Evolutionary conservation across 345 rosid genomes (phyloP), one percentile per base, ranked within the genome.

Genomic region (Salix udensis): DNA sequence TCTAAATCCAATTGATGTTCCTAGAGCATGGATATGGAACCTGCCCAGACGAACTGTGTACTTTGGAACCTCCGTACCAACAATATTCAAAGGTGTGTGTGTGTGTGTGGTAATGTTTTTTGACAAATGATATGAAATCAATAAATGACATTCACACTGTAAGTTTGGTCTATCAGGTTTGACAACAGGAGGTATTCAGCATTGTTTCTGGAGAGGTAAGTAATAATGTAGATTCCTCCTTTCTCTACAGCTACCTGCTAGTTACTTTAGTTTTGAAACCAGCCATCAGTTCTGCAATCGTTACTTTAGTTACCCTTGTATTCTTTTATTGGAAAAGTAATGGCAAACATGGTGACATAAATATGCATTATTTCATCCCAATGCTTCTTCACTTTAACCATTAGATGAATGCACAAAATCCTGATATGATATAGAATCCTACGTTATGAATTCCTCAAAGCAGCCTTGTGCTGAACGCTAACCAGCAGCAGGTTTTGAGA

Each of bases 151-250:
- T 18, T 65, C 42, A 76, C 12, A 14, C n/a, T 26, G 18, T 42
- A 16, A 23, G 36, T 77, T 44, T 18, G 26, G 71, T 80, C 67
- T 73, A 31, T 52, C 76, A 96, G 98, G 98, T 73, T 85, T 96
- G 74, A 34, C 94, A 53, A 93, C 94, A 18, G 96, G 91, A 83
- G 88, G 86, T 4, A 93, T 96, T 73, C 98, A 93, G 40, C 88
- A 96, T 58, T 92, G 97, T 85, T 93, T 96, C 86, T 96, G 99
- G 99, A 89, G 87, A 89, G 98, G 98, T 94, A 60, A 42, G 69
- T 67, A 28, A 65, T 46, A 61, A 48, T 58, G 10, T 31, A 40
- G n/a, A 42, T 44, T 40, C 37, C 28, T 31, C 52, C 37, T 34
- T 78, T 34, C 21, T 70, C 34, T 48, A 34, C 14, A 26, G 4